Evolutionary conservation across 163 green algal species (phyloP), one percentile per base, ranked within the genome.

Genomic region (Scenedesmus sp.): DNA sequence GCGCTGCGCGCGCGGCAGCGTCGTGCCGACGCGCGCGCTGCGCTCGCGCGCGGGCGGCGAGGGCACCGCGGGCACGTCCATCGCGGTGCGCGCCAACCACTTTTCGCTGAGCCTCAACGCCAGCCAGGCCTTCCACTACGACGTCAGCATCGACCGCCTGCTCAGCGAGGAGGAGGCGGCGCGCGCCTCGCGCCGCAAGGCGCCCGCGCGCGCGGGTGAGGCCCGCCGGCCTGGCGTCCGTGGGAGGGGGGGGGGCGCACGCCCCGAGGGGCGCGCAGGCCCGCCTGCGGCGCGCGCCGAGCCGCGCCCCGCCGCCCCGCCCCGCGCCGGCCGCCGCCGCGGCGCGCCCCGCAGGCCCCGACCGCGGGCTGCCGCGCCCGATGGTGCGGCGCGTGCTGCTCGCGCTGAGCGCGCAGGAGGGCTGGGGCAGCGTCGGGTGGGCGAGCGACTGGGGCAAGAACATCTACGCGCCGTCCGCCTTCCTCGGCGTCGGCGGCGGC

Each of bases 101-200:
- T 80, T 80, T 57, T 39, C 36, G 42, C 71, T 80, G 71, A 71
- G 39, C 39, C 6, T 47, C 39, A 47, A 10, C 39, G 7, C 39
- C 6, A 47, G 39, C 39, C 72, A 80, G 72, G 74, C 74, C 14
- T 81, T 75, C 74, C 74, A 81, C 74, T 81, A 81, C 44, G 74
- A 81, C 29, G 63, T 81, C 10, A 10, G 62, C 34, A 75, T 73
- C 13, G 62, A 74, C 48, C 47, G 51, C 24, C 42, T 81, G 36
- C 34, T 75, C 13, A 57, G 34, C 9, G 44, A 71, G 31, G 48
- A 64, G 60, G 73, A 80, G 58, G 24, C 14, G 34, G 56, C 24
- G 9, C 33, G 33, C 7, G 31, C 20, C 18, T 44, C 22, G 13
- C 31, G 34, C 34, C 50, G 71, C 54, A 80, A 71, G 28, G 29